These are phyloP conservation scores for Trichosanthes truncata DNA, from an alignment of 306 rosid genomes.

Conservation along the genomic window DNA sequence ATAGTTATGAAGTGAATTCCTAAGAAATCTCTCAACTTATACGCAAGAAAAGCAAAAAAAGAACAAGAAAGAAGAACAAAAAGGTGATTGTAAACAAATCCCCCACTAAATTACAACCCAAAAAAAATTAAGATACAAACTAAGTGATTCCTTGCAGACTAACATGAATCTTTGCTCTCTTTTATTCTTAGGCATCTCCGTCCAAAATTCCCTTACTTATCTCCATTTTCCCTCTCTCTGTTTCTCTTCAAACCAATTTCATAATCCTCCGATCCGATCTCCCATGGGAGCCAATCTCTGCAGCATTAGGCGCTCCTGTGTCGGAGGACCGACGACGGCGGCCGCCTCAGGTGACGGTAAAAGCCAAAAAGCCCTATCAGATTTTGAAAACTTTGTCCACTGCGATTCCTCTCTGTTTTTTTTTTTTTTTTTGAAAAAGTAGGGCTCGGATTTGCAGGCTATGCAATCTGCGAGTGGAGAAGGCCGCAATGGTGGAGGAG, in stretches of 20 bases:
- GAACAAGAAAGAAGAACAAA: neutral
- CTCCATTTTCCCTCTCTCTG: neutral
- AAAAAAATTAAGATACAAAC: neutral
- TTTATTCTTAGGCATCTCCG: neutral
- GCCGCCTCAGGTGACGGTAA: neutral
- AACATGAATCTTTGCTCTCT: neutral
- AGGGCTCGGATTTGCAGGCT: neutral
- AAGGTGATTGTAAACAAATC: neutral
- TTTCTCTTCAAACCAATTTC: neutral
- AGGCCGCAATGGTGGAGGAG: neutral
- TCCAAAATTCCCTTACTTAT: neutral
- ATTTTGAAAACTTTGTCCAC: neutral
- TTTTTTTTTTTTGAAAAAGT: neutral
- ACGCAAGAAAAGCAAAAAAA: neutral
- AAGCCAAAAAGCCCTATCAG: neutral
- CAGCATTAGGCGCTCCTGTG: neutral
- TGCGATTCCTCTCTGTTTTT: neutral
- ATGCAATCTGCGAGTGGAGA: neutral
- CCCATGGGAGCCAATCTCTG: constrained; percentile 10
- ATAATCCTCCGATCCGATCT: neutral
- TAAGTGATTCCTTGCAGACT: neutral
- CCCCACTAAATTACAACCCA: neutral
- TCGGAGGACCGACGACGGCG: neutral
- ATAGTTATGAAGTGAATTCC: neutral
- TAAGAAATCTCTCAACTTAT: neutral